Percentiles rank a stretch among this genome's conserved stretches.
Conservation (phyloP, 75 land plant genomes). For the Cryptomeria japonica region DNA sequence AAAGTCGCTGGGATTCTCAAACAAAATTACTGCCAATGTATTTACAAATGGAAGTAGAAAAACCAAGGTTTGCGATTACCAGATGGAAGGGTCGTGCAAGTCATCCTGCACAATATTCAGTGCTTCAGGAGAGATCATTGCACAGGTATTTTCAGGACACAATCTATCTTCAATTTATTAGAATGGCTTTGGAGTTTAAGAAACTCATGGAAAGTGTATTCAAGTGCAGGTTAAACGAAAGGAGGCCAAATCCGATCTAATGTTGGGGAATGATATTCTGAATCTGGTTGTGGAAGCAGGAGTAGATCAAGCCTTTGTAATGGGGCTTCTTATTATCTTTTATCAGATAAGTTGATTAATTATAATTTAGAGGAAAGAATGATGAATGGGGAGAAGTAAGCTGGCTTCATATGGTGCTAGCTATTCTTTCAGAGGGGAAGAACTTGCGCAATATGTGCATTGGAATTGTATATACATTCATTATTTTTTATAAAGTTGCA, state of each 20-base stretch:
- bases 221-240: not conserved
- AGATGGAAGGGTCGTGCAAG: not conserved
- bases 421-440: too few species aligned
- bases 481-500: too few species aligned
- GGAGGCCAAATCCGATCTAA: not conserved
- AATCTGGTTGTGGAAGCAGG: not conserved
- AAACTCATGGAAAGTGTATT: not conserved
- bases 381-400: too few species aligned
- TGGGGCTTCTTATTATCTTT: not conserved
- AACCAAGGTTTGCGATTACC: not conserved
- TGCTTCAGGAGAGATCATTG: not conserved
- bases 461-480: too few species aligned
- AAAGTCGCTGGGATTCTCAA: too few species aligned
- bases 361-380: too few species aligned
- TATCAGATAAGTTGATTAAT: too few species aligned
- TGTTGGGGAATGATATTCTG: not conserved
- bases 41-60: too few species aligned
- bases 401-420: too few species aligned
- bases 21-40: too few species aligned
- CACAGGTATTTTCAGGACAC: not conserved
- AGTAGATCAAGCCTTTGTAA: not conserved
- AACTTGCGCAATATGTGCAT: too few species aligned
- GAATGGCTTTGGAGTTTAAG: too few species aligned
- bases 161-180: not conserved
- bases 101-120: not conserved